phyloP scores from a whole-genome alignment of 1,139 yeast genomes.

The Lodderomyces parapsilosis region DNA sequence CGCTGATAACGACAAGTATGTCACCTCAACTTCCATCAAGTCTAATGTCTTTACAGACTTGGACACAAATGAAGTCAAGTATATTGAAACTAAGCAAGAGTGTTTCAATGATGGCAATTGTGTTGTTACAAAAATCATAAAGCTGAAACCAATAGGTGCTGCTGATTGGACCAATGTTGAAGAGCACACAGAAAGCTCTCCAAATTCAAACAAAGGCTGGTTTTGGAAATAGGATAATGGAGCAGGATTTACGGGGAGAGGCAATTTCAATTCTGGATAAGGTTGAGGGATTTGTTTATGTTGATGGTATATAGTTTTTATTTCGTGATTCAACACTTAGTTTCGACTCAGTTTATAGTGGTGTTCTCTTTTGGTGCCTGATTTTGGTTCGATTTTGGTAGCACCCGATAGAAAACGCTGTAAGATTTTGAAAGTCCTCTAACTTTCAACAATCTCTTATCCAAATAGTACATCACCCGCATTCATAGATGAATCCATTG shows the following conservation, averaged over 20 bases:
- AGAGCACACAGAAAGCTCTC: conserved; percentile 17
- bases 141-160: conserved; percentile 36
- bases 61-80: conserved; percentile 56
- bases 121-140: conserved; percentile 34
- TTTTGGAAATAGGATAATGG: conserved; percentile 19
- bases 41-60: conserved; percentile 46
- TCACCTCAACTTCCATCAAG: conserved; percentile 52
- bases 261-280: neutral
- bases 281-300: neutral
- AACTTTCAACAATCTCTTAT: neutral
- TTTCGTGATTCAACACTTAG: neutral
- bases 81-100: conserved; percentile 50
- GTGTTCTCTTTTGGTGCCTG: too few species aligned
- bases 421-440: too few species aligned
- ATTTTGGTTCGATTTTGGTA: neutral
- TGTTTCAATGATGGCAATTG: conserved; percentile 69
- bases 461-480: neutral
- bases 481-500: conserved; percentile 48
- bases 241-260: neutral
- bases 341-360: too few species aligned
- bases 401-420: too few species aligned
- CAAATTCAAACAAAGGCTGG: conserved; percentile 18
- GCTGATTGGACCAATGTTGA: conserved; percentile 30
- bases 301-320: conserved; percentile 2
- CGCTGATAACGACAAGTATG: conserved; percentile 13